Conservation (phyloP, 768 basidiomycete genomes). For the Podaxis rugospora region DNA sequence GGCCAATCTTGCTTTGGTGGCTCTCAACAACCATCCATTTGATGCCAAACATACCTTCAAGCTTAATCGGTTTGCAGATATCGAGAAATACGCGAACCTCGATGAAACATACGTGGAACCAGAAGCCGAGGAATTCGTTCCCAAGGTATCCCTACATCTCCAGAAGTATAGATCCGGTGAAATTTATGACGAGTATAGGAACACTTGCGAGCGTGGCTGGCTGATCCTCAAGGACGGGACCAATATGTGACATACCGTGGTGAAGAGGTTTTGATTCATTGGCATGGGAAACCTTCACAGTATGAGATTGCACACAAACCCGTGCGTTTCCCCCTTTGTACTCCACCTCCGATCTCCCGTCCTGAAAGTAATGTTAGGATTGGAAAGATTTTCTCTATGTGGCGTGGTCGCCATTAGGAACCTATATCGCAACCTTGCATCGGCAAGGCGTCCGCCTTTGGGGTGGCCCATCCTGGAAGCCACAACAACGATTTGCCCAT, state of each 20-base stretch:
- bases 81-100: conserved; percentile 76
- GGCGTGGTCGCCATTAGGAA: conserved; percentile 95
- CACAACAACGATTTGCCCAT: conserved; percentile 89
- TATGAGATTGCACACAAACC: conserved; percentile 78
- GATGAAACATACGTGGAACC: conserved; percentile 80
- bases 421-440: conserved; percentile 91
- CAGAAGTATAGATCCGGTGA: not conserved
- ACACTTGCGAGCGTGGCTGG: conserved; percentile 93
- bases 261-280: conserved; percentile 85
- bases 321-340: conserved; percentile 38
- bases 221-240: conserved; percentile 88
- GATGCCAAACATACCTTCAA: conserved; percentile 84
- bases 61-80: conserved; percentile 85
- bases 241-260: conserved; percentile 94
- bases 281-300: conserved; percentile 90
- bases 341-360: conserved; percentile 11
- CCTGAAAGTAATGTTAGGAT: conserved; percentile 41
- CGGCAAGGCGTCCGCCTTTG: conserved; percentile 94
- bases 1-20: conserved; percentile 59
- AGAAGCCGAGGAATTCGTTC: conserved; percentile 62
- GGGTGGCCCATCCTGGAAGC: conserved; percentile 90
- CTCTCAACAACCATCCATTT: conserved; percentile 77
- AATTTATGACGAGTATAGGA: conserved; percentile 49
- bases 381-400: conserved; percentile 96
- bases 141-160: conserved; percentile 49